Evolutionary conservation across 192 early-diverging fungal species (phyloP), one percentile per base, ranked within the genome.

Genomic region (Entomortierella chlamydospora): DNA sequence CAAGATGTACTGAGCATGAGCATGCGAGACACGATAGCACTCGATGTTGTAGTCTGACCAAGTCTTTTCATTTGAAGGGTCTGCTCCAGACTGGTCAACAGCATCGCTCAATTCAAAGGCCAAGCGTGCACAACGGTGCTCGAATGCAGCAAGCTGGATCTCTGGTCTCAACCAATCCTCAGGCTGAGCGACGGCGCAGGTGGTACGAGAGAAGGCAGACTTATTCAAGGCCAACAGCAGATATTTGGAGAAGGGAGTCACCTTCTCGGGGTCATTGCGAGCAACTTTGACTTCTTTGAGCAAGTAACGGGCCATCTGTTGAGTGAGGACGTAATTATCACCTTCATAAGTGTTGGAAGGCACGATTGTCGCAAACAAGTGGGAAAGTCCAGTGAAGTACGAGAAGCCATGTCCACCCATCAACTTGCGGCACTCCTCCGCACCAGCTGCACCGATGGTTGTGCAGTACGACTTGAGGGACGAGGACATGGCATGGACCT

Each of bases 271-370:
- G 33, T 55, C 41, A 0, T 61, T 28, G 17, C 64, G 53, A 6
- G 72, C 67, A 11, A 53, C 76, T 53, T 82, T 77, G 58, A 86
- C 50, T 52, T 82, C 73, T 61, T 86, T 88, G 28, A 88, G 61
- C 23, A 97, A 78, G 73, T 93, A 95, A 23, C 93, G 90, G 13
- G 89, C 84, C 37, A 92, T 92, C 83, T 97, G 95, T 73, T 95
- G 95, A 12, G 93, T 92, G 64, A 97, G 69, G 4, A 97, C 85
- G 69, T 90, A 91, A 82, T 95, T 95, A 65, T 95, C 93, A 64
- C 93, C 93, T 68, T 95, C 93, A 84, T 90, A 93, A 50, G 92
- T 95, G 52, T 88, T 88, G 45, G 91, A 92, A 3, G 92, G 92
- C 45, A 91, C 85, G 33, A 87, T 85, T 70, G 91, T 86, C 55